Base-by-base conservation (phyloP, 202 grass and related monocot genomes). In the Hordeum pubiflorum region DNA sequence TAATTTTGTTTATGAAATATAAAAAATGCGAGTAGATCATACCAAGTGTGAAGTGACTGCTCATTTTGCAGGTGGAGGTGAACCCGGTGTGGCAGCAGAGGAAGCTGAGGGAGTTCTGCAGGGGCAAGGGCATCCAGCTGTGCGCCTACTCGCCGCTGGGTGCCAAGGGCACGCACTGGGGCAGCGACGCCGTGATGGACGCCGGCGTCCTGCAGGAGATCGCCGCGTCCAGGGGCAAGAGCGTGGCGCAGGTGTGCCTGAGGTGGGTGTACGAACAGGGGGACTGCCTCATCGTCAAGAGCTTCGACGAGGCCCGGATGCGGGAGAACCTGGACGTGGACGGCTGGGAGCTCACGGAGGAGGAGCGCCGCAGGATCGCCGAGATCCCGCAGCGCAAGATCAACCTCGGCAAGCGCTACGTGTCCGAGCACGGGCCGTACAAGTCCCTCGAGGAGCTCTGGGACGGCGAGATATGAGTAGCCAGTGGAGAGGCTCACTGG, bases 61-160 rank as follows among this genome's bases (percentile, higher is more conserved):
- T 20, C 18, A 38, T 67, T 11, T 31, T 59, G 8, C 82, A 97
- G 94, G 94, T 97, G 12, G 94, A 97, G 57, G 89, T 97, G 68
- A 97, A 92, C 81, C 86, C 82, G 7, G 67, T 94, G 67, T 97
- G 94, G 94, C 92, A 94, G 62, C 92, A 94, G 72, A 86, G 81
- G 52, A 97, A 92, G 50, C 79, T 94, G 63, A 89, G 90, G 74
- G 88, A 89, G 69, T 87, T 97, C 36, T 97, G 94, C 78, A 58
- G 26, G 18, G 70, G 50, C 15, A 77, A 80, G 37, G 86, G 84
- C 32, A 91, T 94, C 77, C 89, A 94, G 79, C 54, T 97, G 17
- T 92, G 86, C 24, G 94, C 79, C 14, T 97, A 97, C 79, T 92
- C 89, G 38, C 91, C 89, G 4, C 72, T 97, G 21, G 94, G 94